A percentile compares a stretch with the other conserved stretches of the same genome.
These are phyloP conservation scores for Massospora cicadina DNA, from an alignment of 371 early-diverging fungal species.

Conservation along the genomic window DNA sequence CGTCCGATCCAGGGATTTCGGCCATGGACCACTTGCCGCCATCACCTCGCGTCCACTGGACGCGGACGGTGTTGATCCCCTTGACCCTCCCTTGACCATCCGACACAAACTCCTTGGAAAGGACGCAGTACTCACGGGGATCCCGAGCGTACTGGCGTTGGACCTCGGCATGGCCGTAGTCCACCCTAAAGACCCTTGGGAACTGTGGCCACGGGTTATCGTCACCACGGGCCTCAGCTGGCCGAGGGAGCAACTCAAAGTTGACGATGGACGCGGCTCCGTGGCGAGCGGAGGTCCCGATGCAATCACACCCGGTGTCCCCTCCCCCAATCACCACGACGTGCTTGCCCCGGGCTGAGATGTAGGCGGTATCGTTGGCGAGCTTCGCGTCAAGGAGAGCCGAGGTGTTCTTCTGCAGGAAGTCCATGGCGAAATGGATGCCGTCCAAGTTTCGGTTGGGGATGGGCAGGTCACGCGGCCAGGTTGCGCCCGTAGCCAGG, in stretches of 20 bases:
- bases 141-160: conserved; percentile 71
- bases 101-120: conserved; percentile 85
- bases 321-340: conserved; percentile 97
- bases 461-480: conserved; percentile 87
- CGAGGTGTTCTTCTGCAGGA: conserved; percentile 76
- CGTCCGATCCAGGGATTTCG: conserved; percentile 64
- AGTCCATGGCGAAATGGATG: conserved; percentile 96
- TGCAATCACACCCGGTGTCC: conserved; percentile 93
- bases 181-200: conserved; percentile 82
- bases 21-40: conserved; percentile 76
- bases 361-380: conserved; percentile 40
- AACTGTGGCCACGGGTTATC: conserved; percentile 96
- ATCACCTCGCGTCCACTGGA: conserved; percentile 78
- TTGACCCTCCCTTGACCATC: conserved; percentile 61
- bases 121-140: conserved; percentile 83
- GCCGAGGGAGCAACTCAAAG: conserved; percentile 90
- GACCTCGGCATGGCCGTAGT: conserved; percentile 91
- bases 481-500: conserved; percentile 87
- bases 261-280: conserved; percentile 79
- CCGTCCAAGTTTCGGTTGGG: conserved; percentile 72
- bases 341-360: conserved; percentile 77
- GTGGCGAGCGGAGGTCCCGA: conserved; percentile 83
- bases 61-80: conserved; percentile 84
- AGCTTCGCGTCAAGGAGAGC: conserved; percentile 57
- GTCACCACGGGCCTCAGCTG: conserved; percentile 53